Evolutionary conservation across 2,329 filamentous ascomycete genomes (phyloP), one percentile per base, ranked within the genome.

Genomic region (Exophiala calicioides): DNA sequence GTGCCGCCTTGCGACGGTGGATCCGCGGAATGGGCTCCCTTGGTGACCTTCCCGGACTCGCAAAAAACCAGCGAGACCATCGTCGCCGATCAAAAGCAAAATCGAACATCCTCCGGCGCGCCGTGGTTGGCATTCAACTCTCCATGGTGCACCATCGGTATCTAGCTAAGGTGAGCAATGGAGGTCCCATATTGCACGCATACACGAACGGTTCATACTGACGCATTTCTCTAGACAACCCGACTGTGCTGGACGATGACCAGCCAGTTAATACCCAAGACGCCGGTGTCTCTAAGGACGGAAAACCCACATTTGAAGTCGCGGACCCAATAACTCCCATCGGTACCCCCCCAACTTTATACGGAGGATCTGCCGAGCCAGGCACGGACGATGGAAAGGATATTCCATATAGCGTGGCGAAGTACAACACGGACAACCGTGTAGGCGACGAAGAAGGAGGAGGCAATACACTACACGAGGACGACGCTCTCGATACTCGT

Each of bases 251-350:
- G 16, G 36, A 27, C 20, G 24, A 39, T 26, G 36, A 39, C 21
- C 36, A 39, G 20, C n/a, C 36, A 20, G 20, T 39, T 27, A 26
- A 33, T 33, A 33, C 15, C 36, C 36, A n/a, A 5, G 36, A 39
- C 21, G 21, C 6, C 12, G 23, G 19, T 27, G 16, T 19, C 36
- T 26, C 16, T 27, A n/a, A 39, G 7, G 31, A 33, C 31, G 16
- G 15, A 33, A 33, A 33, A 33, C 10, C 31, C 31, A 33, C 31
- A 7, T 18, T 33, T 13, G 31, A 37, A 15, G 52, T 56, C 0
- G 15, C 18, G 12, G 66, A 82, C 54, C 81, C 77, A 2, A 58
- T 75, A 33, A 81, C 75, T 1, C 68, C 67, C 12, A 63, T 75
- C n/a, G 80, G 79, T 10, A 7, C 15, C 31, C 15, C 31, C 16